Percentiles rank a stretch among this genome's conserved stretches.
These are phyloP conservation scores for Lindgomyces ingoldianus DNA, from an alignment of 495 filamentous ascomycete species.

Conservation along the genomic window DNA sequence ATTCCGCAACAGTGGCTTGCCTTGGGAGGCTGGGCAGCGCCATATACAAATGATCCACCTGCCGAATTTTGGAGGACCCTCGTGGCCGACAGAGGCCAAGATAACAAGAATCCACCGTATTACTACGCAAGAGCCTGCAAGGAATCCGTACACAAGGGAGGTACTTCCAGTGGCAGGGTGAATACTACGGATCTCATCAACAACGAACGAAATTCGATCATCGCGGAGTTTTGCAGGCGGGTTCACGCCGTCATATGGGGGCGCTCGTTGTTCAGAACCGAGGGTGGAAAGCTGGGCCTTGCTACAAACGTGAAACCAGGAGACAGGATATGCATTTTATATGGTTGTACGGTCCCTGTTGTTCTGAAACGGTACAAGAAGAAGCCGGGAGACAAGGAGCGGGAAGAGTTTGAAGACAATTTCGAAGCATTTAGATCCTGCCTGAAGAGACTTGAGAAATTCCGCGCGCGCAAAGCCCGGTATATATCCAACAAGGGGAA, in stretches of 20 bases:
- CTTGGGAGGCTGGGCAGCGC: conserved; percentile 31
- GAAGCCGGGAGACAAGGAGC: too few relatives aligned
- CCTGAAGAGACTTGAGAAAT: too few relatives aligned
- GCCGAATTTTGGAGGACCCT: conserved; percentile 51
- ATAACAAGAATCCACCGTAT: conserved; percentile 41
- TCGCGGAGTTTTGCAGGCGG: conserved; percentile 46
- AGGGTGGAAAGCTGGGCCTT: conserved; percentile 18
- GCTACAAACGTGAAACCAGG: conserved; percentile 24
- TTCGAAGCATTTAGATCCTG: too few relatives aligned
- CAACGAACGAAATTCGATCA: conserved; percentile 43
- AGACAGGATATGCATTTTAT: conserved; percentile 41
- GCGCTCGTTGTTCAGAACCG: conserved; percentile 42
- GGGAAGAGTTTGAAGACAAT: too few relatives aligned
- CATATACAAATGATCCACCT: conserved; percentile 31
- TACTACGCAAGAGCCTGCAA: conserved; percentile 43
- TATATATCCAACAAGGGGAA: too few relatives aligned
- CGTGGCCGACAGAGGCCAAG: conserved; percentile 47
- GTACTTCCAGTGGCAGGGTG: conserved; percentile 37
- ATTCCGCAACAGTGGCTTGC: conserved; percentile 37
- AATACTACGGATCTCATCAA: conserved; percentile 46
- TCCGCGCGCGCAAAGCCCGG: too few relatives aligned
- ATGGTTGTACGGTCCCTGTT: conserved; percentile 42
- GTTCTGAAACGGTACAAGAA: too few relatives aligned
- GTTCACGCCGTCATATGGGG: conserved; percentile 51
- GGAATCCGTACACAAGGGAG: conserved; percentile 31